These are phyloP conservation scores for Amborella trichopoda DNA, from an alignment of 164 flowering plant genomes.

Conservation along the genomic window DNA sequence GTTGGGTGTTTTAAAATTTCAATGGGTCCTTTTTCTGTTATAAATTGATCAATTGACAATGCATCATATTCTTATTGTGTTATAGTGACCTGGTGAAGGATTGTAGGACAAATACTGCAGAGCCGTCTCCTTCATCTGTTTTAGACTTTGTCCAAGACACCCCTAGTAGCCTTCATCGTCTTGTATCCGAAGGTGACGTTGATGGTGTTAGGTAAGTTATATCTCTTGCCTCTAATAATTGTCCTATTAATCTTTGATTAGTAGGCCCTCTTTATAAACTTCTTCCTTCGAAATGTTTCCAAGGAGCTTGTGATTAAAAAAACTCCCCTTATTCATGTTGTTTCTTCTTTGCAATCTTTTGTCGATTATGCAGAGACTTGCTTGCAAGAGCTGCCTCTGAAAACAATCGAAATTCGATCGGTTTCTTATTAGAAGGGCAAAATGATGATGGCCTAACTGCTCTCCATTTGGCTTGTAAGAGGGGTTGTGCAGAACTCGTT, in stretches of 20 bases:
- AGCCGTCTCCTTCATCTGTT: slow-evolving; percentile 35
- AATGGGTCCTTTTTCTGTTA: no score
- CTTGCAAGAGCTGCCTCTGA: slow-evolving; percentile 71
- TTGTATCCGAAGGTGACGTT: slow-evolving; percentile 75
- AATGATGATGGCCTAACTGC: slow-evolving; percentile 96
- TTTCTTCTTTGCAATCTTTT: not conserved
- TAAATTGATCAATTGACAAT: no score
- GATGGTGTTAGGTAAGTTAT: slow-evolving; percentile 76
- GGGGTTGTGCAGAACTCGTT: slow-evolving; percentile 78
- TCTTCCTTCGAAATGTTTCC: not conserved
- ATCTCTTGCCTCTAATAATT: no score
- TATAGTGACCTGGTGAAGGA: slow-evolving; percentile 46
- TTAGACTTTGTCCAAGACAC: slow-evolving; percentile 38
- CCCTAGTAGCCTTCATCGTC: slow-evolving; percentile 49
- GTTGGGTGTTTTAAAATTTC: no score
- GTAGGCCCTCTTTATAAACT: not conserved
- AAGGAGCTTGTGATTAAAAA: not conserved
- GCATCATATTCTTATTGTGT: no score
- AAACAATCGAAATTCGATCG: slow-evolving; percentile 23
- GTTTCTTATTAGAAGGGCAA: slow-evolving; percentile 67
- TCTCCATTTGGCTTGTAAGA: slow-evolving; percentile 91
- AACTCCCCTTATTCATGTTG: not conserved
- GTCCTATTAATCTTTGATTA: not conserved
- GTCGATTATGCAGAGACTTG: slow-evolving; percentile 38
- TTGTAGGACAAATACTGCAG: slow-evolving; percentile 27